Evolutionary conservation across 2,329 filamentous ascomycete species (phyloP), one percentile per base, ranked within the genome.

Genomic region (Talaromyces sp.): DNA sequence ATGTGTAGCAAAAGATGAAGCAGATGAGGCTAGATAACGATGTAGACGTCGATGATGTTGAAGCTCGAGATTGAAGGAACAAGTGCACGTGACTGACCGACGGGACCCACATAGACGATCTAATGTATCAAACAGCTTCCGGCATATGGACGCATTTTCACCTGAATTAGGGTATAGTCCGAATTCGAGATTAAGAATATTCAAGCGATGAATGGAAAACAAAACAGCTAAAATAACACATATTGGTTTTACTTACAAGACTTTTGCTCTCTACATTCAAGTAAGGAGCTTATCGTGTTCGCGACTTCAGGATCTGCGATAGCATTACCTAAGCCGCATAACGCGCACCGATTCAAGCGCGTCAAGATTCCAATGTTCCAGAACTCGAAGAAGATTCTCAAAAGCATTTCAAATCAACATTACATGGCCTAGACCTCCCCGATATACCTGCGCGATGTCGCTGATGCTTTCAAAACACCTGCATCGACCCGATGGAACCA

Each of bases 401-500:
- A 40, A 49, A 52, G 16, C 9, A 47, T 52, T 43, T 7, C 24
- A 10, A 19, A 20, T 14, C 24, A 32, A 24, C 46, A 16, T 27
- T 42, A 16, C 19, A 40, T 49, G 36, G 29, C 46, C 22, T 33
- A 42, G 11, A n/a, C 24, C n/a, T 24, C 17, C 3, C 24, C n/a
- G 11, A 16, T 22, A 30, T 10, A 14, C 11, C 24, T 36, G 50
- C 63, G 61, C 48, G 52, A 66, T 65, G 62, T 66, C 50, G 59
- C 51, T 63, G 60, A 61, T 57, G 60, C 54, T 56, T 49, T 44
- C 56, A 41, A 54, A 57, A 55, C 52, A 62, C 47, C 49, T 42
- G 47, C 47, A 58, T 48, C 36, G 52, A 48, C 47, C 58, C 63
- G 65, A 86, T 86, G 87, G 87, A 91, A 66, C 80, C 84, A 63